Evolutionary conservation across 495 filamentous ascomycete genomes (phyloP), one percentile per base, ranked within the genome.

Genomic region (Penicillium parvum): DNA sequence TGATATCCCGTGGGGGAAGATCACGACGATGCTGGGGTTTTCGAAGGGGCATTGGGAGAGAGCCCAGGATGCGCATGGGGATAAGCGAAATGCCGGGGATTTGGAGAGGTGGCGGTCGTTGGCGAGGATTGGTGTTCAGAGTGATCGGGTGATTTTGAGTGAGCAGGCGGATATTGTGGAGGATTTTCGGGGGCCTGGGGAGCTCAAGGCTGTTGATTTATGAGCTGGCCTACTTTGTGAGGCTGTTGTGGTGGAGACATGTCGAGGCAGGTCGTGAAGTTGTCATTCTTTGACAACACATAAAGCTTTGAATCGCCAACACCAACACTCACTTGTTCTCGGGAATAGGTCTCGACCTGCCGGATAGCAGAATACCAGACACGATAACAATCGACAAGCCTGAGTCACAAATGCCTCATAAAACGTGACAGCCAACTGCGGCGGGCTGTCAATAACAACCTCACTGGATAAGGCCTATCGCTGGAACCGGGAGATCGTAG

Each of bases 81-180:
- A 71, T 39, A 69, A 71, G 49, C 55, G 61, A 8, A 65, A 67
- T 15, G 20, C 40, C 1, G 48, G 47, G 1, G 63, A 67, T 46
- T 33, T 69, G 12, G 52, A 48, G 28, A 47, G 64, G 14, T 68
- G 63, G 67, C 49, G 61, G 15, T 54, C 45, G 6, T 37, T 71
- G 25, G 65, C 61, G 0, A 58, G 45, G 37, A 46, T 71, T 15
- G 60, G 62, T 5, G 53, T 26, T 9, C 66, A 66, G 46, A 56
- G 50, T 4, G 63, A 69, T 36, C 43, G 65, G n/a, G 39, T 57
- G 12, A 28, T 66, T 30, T 42, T 72, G 47, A 66, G 57, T 39
- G 64, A 68, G 49, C 67, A 69, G 49, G 65, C 65, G 21, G 58
- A 62, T 42, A 61, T 68, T 25, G 8, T 64, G 50, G 56, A 66